These are phyloP conservation scores for Maudiozyma pseudohumilis DNA, from an alignment of 805 yeast species.

Conservation along the genomic window DNA sequence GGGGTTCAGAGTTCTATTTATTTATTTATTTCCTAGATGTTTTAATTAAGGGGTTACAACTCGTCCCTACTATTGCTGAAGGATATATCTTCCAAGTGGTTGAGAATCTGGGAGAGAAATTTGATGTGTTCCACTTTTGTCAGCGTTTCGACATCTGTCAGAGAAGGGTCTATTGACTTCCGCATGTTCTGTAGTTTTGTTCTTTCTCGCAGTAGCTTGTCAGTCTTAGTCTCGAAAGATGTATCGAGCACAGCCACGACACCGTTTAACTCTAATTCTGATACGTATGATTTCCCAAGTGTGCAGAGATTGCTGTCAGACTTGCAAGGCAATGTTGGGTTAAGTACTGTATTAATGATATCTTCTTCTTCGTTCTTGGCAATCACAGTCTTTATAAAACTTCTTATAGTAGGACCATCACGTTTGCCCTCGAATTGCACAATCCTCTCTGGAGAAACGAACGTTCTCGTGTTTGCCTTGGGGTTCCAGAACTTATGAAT, in stretches of 20 bases:
- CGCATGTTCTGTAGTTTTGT: slow-evolving; percentile 21
- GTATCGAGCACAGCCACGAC: slow-evolving; percentile 4
- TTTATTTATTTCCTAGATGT: too few relatives aligned
- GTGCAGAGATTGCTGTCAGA: slow-evolving; percentile 7
- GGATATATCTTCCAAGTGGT: slow-evolving; percentile 3
- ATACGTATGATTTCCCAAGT: slow-evolving; percentile 11
- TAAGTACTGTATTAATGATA: slow-evolving; percentile 16
- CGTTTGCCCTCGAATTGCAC: slow-evolving; percentile 47
- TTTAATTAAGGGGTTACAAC: neutral
- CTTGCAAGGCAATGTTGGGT: slow-evolving; percentile 27
- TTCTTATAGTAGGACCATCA: slow-evolving; percentile 37
- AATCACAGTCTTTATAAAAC: slow-evolving; percentile 36
- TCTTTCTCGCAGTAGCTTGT: slow-evolving; percentile 28
- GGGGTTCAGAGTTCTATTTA: too few relatives aligned
- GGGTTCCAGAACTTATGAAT: slow-evolving; percentile 2
- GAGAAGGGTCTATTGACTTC: slow-evolving; percentile 18
- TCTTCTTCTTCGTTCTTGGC: slow-evolving; percentile 8
- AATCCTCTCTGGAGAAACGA: slow-evolving; percentile 32
- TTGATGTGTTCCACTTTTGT: slow-evolving; percentile 11
- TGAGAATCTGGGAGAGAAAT: slow-evolving; percentile 13
- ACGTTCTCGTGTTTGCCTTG: slow-evolving; percentile 12
- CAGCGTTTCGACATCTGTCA: slow-evolving; percentile 13
- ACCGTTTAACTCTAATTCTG: slow-evolving; percentile 6
- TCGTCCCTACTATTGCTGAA: neutral
- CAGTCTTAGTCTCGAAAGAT: slow-evolving; percentile 25